A percentile compares a stretch with the other conserved stretches of the same genome.
Conservation (phyloP, 306 rosid species). For the Senna tora region DNA sequence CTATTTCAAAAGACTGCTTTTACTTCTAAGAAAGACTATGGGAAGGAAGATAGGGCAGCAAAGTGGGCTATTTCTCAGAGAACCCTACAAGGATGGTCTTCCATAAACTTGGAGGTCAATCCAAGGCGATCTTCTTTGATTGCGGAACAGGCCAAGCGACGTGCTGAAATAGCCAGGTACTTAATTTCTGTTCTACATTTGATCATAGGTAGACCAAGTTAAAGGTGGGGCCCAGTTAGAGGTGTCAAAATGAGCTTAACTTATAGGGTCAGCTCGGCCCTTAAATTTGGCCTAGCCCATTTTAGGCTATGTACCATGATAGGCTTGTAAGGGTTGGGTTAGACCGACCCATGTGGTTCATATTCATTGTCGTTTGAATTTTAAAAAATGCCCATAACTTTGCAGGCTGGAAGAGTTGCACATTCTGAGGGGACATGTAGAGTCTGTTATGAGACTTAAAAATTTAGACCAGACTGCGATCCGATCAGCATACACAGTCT, state of each 20-base stretch:
- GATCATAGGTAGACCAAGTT: too few species aligned
- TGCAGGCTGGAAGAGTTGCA: slow-evolving; percentile 80
- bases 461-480: slow-evolving; percentile 55
- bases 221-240: too few species aligned
- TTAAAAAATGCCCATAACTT: slow-evolving; percentile 24
- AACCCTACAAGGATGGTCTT: slow-evolving; percentile 63
- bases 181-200: not conserved
- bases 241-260: too few species aligned
- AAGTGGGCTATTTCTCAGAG: slow-evolving; percentile 77
- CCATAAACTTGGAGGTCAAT: slow-evolving; percentile 38
- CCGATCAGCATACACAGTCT: slow-evolving; percentile 72
- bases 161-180: slow-evolving; percentile 74
- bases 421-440: slow-evolving; percentile 74
- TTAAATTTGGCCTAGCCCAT: too few species aligned
- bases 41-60: slow-evolving; percentile 77
- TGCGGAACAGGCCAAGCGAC: slow-evolving; percentile 66
- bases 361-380: not conserved
- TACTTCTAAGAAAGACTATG: slow-evolving; percentile 75
- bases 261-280: too few species aligned
- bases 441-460: slow-evolving; percentile 76
- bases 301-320: too few species aligned
- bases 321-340: too few species aligned
- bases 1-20: slow-evolving; percentile 72
- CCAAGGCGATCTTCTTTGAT: slow-evolving; percentile 59
- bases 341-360: too few species aligned